phyloP scores from a whole-genome alignment of 2,329 filamentous ascomycete species.

The Trichoderma sp. region DNA sequence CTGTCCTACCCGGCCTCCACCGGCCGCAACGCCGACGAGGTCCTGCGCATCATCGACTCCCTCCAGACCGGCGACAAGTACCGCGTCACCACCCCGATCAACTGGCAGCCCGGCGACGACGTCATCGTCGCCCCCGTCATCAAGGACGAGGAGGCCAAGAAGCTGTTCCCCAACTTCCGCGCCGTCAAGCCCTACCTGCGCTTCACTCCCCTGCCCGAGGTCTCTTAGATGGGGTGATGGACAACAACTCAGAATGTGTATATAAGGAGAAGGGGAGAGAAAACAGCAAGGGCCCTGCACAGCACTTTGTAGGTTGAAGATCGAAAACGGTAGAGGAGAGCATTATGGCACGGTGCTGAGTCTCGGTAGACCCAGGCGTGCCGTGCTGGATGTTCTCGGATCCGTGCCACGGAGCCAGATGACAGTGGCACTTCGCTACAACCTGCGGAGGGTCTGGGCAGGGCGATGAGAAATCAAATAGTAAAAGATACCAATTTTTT shows the following conservation, averaged over 20 bases:
- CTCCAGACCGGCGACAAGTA: conserved; percentile 85
- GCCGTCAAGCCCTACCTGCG: conserved; percentile 73
- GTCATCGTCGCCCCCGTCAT: conserved; percentile 87
- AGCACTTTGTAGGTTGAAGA: too few species aligned
- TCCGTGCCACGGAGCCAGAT: conserved; percentile 4
- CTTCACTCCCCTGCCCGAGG: conserved; percentile 68
- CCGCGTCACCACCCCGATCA: conserved; percentile 84
- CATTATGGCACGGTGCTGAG: too few species aligned
- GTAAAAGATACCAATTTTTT: conserved; percentile 22
- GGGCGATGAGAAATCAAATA: conserved; percentile 17
- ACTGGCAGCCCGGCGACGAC: conserved; percentile 87
- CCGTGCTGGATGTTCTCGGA: background rate
- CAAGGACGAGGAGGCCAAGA: conserved; percentile 81
- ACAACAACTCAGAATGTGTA: background rate
- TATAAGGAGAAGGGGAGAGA: background rate
- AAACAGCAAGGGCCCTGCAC: background rate
- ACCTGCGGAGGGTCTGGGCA: background rate
- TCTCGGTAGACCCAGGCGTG: too few species aligned
- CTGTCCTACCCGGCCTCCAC: conserved; percentile 92
- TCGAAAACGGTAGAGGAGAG: too few species aligned
- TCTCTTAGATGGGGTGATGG: conserved; percentile 37
- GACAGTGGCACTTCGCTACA: conserved; percentile 1
- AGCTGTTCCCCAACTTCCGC: conserved; percentile 79
- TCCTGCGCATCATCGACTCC: conserved; percentile 76
- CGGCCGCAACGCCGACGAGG: conserved; percentile 79